These are phyloP conservation scores for carrot (Daucus carota) DNA, from an alignment of 129 eudicot species.

Conservation along the genomic window DH1_v3.0 NC_030387.2:5407001-5407500, in stretches of 20 bases:
- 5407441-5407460: neutral
- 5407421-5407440: neutral
- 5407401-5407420: neutral
- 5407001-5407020: no score
- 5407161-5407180: no score
- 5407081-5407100: no score
- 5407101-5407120: no score
- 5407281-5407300: neutral
- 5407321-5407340: neutral
- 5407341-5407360: neutral
- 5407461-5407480: neutral
- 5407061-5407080: no score
- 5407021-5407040: no score
- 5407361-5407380: neutral
- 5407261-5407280: neutral
- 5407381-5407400: neutral
- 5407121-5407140: no score
- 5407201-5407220: no score
- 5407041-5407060: no score
- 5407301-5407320: neutral
- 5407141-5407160: no score
- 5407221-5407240: no score
- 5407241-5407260: neutral
- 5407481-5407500: neutral
- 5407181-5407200: no score